A percentile compares a stretch with the other conserved stretches of the same genome.
Conservation (phyloP, 2,329 filamentous ascomycete species). For the Aspergillus sp. region DNA sequence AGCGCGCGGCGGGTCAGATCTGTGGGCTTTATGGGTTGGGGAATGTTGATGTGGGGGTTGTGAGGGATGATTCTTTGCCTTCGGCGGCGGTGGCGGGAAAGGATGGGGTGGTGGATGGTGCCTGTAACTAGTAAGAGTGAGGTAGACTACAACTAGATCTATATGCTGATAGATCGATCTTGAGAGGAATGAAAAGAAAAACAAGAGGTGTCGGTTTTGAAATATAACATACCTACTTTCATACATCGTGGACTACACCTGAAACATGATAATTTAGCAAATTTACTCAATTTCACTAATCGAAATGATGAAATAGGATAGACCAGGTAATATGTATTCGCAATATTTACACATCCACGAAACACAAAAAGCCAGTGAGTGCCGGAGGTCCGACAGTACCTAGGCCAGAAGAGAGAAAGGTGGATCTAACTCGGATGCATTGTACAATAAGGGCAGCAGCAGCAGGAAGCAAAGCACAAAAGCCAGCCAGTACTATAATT, state of each 20-base stretch:
- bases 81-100: conserved; percentile 16
- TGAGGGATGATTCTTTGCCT: conserved; percentile 35
- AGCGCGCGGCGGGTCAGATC: conserved; percentile 66
- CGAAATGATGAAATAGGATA: not conserved
- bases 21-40: conserved; percentile 29
- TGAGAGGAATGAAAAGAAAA: no score
- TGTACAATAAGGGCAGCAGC: not conserved
- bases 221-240: no score
- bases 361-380: not conserved
- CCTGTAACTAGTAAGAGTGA: no score
- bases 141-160: no score
- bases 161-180: no score
- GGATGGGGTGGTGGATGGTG: not conserved
- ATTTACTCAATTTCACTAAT: not conserved
- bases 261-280: no score
- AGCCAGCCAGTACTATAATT: not conserved
- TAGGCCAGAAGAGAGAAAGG: not conserved
- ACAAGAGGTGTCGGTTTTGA: no score
- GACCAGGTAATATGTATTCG: not conserved
- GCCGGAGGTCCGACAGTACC: not conserved
- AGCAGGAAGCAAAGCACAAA: not conserved
- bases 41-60: conserved; percentile 19
- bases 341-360: conserved; percentile 4
- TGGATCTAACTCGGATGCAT: not conserved
- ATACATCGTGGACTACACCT: no score